These are phyloP conservation scores for Rubia peregrina DNA, from an alignment of 305 asterid genomes.

Conservation along the genomic window DNA sequence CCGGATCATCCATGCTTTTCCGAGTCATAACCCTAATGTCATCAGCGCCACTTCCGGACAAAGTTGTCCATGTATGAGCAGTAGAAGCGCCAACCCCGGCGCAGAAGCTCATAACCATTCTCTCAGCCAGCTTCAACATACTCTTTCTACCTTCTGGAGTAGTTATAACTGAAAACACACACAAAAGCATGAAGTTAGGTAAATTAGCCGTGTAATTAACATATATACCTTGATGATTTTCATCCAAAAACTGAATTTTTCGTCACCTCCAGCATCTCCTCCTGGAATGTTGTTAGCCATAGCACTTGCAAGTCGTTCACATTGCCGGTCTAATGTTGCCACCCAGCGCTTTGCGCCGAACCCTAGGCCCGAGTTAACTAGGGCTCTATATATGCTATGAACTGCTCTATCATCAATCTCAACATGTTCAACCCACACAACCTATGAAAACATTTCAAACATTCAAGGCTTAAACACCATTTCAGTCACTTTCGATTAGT, in stretches of 20 bases:
- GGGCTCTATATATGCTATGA: constrained; percentile 63
- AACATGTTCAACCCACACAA: constrained; percentile 83
- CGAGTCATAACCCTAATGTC: constrained; percentile 94
- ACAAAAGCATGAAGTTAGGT: neutral
- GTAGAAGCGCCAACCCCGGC: constrained; percentile 95
- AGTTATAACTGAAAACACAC: constrained; percentile 48
- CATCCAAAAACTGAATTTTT: too few relatives aligned
- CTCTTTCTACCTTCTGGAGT: constrained; percentile 86
- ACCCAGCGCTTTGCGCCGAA: constrained; percentile 96
- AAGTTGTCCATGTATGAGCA: constrained; percentile 88
- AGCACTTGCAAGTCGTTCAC: constrained; percentile 82
- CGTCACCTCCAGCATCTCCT: constrained; percentile 74
- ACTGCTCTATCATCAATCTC: constrained; percentile 89
- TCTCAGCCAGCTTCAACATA: constrained; percentile 85
- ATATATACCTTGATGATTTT: neutral
- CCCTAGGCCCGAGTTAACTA: constrained; percentile 78
- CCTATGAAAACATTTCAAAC: constrained; percentile 26
- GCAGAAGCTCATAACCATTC: constrained; percentile 95
- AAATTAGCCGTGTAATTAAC: neutral
- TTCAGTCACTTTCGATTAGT: neutral
- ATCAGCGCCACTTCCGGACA: constrained; percentile 89
- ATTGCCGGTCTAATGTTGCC: constrained; percentile 72
- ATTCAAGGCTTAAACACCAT: neutral
- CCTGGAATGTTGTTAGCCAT: constrained; percentile 76
- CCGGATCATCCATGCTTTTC: constrained; percentile 96